Evolutionary conservation across 148 eudicot species (phyloP), one percentile per base, ranked within the genome.

Genomic region (Arctostaphylos glauca): DNA sequence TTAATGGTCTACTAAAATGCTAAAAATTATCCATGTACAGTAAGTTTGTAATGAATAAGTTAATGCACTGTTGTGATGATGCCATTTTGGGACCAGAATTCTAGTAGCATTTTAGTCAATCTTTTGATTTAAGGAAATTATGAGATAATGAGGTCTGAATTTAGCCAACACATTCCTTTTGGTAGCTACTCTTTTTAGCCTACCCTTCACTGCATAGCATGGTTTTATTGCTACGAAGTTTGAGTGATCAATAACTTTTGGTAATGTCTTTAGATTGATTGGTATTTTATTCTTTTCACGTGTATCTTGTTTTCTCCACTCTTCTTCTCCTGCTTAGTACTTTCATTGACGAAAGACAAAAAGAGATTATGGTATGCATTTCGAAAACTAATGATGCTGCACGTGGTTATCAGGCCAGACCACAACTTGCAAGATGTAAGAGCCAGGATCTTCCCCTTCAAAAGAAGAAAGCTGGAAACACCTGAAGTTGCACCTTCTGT

Each of bases 391-490:
- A 9, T 49, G 56, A 75, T 75, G 78, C 78, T 75, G 38, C 38
- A 46, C 74, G 72, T 84, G 66, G 25, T 79, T 81, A 49, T 70
- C 92, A 96, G 99, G 98, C 95, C 97, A 16, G 99, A 96, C 86
- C 97, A 96, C 86, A 93, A 87, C 84, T 88, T 96, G 90, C 95
- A 93, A 88, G 99, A 96, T 89, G 90, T 96, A 81, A 91, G 95
- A 80, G 89, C 89, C 75, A 96, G 93, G 87, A 90, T 96, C 67
- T 96, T 96, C 83, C 97, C 99, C 85, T 80, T 84, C 75, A 94
- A 88, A 83, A 88, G 91, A 87, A 87, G 87, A 85, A 91, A 88
- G 88, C 84, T 90, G 78, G 90, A 87, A 84, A 89, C 94, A 80
- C 92, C 94, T 85, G 99, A 94, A 84, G 82, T 84, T 80, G 64